Base-by-base conservation (phyloP, 306 rosid species). In the Ormosia emarginata region DNA sequence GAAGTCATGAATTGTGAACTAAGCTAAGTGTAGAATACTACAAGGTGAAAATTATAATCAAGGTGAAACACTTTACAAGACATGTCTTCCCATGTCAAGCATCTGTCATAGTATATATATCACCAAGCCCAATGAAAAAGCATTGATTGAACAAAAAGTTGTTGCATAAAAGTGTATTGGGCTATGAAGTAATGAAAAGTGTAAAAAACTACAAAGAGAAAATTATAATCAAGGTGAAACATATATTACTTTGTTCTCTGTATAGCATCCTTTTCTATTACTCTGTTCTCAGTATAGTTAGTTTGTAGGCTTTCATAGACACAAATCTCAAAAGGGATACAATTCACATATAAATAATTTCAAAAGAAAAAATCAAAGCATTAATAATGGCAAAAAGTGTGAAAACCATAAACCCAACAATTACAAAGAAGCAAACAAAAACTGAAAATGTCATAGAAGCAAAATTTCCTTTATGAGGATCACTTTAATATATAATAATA, bases 311-410 rank as follows among this genome's bases (percentile, higher is more conserved):
- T 68, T 53, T 49, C 74, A n/a, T 6, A 43, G 40, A 6, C 65
- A 79, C 50, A 74, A 30, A 71, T 84, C 46, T 74, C 67, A 67
- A 67, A 79, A 72, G 50, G 79, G 67, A 15, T 67, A 83, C 36
- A 46, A 58, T 41, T 67, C 30, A 59, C 30, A 40, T 39, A 67
- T 41, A 79, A 58, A 66, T 47, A 59, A 30, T 66, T 75, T 70
- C 18, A 17, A 18, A 12, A 67, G 49, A 44, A 56, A 73, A 79
- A 33, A 80, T 64, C 33, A n/a, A 11, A 41, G 47, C 61, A 74
- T 65, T 67, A 74, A 46, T 36, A 84, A 44, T 57, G 57, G 36
- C 43, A 83, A 55, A 55, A 65, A 63, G 56, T 71, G 32, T 8
- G 34, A 47, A 50, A 69, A 69, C 40, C 40, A 65, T 12, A 78